A percentile compares a stretch with the other conserved stretches of the same genome.
These are phyloP conservation scores for Psophocarpus tetragonolobus DNA, from an alignment of 306 rosid genomes.

Conservation along the genomic window DNA sequence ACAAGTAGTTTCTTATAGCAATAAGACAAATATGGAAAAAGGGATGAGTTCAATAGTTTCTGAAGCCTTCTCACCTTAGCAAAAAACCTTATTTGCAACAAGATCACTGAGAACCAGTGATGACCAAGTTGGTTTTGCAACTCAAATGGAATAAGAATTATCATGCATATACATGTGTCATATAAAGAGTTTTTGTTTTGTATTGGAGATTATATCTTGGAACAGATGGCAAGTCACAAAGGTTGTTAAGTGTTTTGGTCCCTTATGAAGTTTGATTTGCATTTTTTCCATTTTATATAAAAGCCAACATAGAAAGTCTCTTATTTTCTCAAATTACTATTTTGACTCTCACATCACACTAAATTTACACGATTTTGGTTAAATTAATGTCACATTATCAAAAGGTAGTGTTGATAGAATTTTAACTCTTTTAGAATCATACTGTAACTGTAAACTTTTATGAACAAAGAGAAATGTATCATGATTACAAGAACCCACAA, in stretches of 20 bases:
- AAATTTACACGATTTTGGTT: background rate
- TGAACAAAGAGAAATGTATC: too few relatives aligned
- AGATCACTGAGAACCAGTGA: constrained; percentile 20
- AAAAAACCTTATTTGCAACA: constrained; percentile 26
- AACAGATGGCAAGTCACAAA: constrained; percentile 18
- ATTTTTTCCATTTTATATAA: constrained; percentile 24
- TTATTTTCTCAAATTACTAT: constrained; percentile 16
- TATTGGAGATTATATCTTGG: constrained; percentile 12
- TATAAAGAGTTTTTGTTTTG: constrained; percentile 1
- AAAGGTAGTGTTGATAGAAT: too few relatives aligned
- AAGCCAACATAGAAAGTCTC: constrained; percentile 35
- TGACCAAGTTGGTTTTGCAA: constrained; percentile 8
- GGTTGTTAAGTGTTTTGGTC: constrained; percentile 26
- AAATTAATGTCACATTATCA: background rate
- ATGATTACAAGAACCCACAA: too few relatives aligned
- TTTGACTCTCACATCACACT: constrained; percentile 16
- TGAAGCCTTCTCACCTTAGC: constrained; percentile 31
- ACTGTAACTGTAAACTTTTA: too few relatives aligned
- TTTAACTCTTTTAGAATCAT: too few relatives aligned
- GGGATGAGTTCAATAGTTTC: background rate
- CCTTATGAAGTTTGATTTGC: background rate
- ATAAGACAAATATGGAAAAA: background rate
- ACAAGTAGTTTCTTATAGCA: background rate
- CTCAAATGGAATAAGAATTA: constrained; percentile 29
- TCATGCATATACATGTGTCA: constrained; percentile 18